Percentiles rank a stretch among this genome's conserved stretches.
Evolutionary conservation across 176 grass and related monocot species (phyloP).

Genomic region (Chloris gayana): DNA sequence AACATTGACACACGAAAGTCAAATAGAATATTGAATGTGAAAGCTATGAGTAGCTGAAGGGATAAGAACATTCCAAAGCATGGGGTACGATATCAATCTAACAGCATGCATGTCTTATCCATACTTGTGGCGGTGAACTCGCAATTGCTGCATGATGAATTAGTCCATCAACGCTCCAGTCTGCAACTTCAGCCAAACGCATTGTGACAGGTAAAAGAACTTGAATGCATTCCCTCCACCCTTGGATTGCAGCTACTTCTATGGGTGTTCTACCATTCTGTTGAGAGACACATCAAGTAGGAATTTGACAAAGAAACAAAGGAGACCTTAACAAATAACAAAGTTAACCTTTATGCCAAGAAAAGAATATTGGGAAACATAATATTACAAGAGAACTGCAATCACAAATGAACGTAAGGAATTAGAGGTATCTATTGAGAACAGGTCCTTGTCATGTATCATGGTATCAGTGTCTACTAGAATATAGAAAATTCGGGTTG

Average conservation of each 20-base stretch:
- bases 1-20: neutral
- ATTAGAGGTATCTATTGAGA: neutral
- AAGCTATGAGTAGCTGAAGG: neutral
- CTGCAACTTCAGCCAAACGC: conserved; percentile 14
- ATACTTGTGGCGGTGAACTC: neutral
- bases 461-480: neutral
- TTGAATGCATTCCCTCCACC: conserved; percentile 29
- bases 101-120: neutral
- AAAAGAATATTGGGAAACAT: neutral
- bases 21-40: conserved; percentile 9
- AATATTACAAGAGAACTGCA: neutral
- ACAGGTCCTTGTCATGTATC: neutral
- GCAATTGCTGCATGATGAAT: neutral
- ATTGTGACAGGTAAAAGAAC: conserved; percentile 31
- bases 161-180: conserved; percentile 37
- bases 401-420: neutral
- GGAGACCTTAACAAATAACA: neutral
- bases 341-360: neutral
- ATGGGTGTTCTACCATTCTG: conserved; percentile 24
- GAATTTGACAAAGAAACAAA: neutral
- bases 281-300: neutral
- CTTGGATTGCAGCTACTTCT: conserved; percentile 38
- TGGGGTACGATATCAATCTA: neutral
- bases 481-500: neutral
- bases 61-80: neutral